A percentile compares a stretch with the other conserved stretches of the same genome.
Evolutionary conservation across 306 rosid genomes (phyloP).

Genomic region (Ochetophila trinervis): DNA sequence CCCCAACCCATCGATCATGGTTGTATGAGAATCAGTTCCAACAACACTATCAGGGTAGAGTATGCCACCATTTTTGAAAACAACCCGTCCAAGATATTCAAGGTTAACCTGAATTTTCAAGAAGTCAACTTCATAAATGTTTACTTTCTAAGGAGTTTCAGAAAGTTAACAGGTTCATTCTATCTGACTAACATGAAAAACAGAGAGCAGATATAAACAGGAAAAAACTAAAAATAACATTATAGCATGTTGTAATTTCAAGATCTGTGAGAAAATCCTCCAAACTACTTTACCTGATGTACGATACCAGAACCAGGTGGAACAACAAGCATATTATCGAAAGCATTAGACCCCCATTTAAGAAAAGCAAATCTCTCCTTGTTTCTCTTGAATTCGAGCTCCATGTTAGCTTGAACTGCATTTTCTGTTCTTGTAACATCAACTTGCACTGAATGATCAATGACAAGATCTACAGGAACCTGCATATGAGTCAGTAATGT

Average conservation of each 20-base stretch:
- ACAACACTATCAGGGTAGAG: constrained; percentile 96
- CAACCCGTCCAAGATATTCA: constrained; percentile 93
- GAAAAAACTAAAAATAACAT: background rate
- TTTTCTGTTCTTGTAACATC: constrained; percentile 79
- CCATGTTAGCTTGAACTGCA: constrained; percentile 93
- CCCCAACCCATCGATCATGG: constrained; percentile 94
- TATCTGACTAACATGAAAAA: background rate
- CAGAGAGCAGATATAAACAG: background rate
- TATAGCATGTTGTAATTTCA: background rate
- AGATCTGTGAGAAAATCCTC: constrained; percentile 9
- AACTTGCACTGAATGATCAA: constrained; percentile 96
- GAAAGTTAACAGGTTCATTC: background rate
- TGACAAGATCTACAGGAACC: constrained; percentile 96
- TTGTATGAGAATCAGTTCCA: constrained; percentile 94
- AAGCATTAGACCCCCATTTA: constrained; percentile 91
- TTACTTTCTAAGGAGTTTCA: background rate
- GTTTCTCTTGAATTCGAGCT: constrained; percentile 83
- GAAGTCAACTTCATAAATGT: constrained; percentile 8
- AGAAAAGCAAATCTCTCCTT: constrained; percentile 91
- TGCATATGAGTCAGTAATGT: constrained; percentile 23
- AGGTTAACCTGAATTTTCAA: constrained; percentile 71
- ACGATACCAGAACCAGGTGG: constrained; percentile 97
- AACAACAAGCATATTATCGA: constrained; percentile 87
- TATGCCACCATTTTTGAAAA: constrained; percentile 76
- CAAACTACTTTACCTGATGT: constrained; percentile 67